Base-by-base conservation (phyloP, 179 eudicot species). In the Sideroxylon spinosum region DNA sequence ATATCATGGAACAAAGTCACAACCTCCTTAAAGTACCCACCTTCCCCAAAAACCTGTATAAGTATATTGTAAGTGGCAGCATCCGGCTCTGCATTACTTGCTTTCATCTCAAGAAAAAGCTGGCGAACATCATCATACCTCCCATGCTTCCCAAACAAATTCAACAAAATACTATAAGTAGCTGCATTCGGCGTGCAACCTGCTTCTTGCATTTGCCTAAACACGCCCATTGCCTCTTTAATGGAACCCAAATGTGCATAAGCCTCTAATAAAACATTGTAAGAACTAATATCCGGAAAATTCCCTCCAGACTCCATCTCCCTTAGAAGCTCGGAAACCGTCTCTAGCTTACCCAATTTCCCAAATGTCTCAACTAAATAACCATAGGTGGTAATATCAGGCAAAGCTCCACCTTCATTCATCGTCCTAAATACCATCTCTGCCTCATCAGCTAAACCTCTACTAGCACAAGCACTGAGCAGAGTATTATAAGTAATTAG, bases 11-110 rank as follows among this genome's bases (percentile, higher is more conserved):
- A 94, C 86, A 94, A 82, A 65, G 97, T 94, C 70, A 94, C 97
- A 77, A 92, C 98, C 85, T 94, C 98, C 88, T 94, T 92, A 70
- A 91, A 94, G 80, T 94, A 92, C 50, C 98, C 98, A 83, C 98
- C 98, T 81, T 91, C 93, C 11, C 98, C 96, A 73, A 92, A 94
- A 55, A 94, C 98, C 81, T 91, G 85, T 65, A 94, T 92, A 67
- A 94, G 97, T 55, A 92, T 91, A 76, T 94, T 94, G 77, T 94
- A 94, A 19, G 98, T 94, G 44, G 92, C 83, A 0, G 88, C 94
- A 90, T 94, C 93, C 14, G 97, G 96, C 86, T 91, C 94, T 0
- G 97, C 91, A 73, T 89, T 91, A 81, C 96, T 94, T 76, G 88
- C 96, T 81, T 94, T 94, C 98, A 94, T 94, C 84, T 94, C 97